Conservation (phyloP, 371 early-diverging fungal genomes). For the Lichtheimia hyalospora region DNA sequence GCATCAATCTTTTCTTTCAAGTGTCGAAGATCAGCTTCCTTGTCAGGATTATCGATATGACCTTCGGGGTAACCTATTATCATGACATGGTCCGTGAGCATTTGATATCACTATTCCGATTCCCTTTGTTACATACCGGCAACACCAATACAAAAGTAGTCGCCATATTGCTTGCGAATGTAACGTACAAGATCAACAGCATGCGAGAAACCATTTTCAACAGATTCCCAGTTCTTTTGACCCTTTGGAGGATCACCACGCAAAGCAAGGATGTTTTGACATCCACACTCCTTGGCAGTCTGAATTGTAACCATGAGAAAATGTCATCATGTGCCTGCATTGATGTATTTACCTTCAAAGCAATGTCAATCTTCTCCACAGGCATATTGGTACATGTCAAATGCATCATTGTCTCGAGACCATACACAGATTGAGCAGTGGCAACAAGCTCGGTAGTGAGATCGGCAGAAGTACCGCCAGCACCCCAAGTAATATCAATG, state of each 20-base stretch:
- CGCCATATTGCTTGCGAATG: conserved; percentile 88
- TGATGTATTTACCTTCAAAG: conserved; percentile 57
- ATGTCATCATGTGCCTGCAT: too few species aligned
- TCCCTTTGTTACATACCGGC: conserved; percentile 59
- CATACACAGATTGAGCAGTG: conserved; percentile 90
- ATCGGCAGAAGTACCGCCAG: conserved; percentile 90
- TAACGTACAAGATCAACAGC: conserved; percentile 87
- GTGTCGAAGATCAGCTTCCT: conserved; percentile 73
- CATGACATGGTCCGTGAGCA: not conserved
- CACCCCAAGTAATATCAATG: conserved; percentile 96
- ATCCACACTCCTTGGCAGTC: conserved; percentile 88
- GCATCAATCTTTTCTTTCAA: conserved; percentile 90
- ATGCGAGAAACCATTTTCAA: conserved; percentile 82
- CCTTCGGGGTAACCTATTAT: conserved; percentile 84
- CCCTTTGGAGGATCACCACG: conserved; percentile 95
- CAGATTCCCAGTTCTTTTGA: conserved; percentile 72
- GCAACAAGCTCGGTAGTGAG: conserved; percentile 85
- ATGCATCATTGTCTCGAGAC: conserved; percentile 96
- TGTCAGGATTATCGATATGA: conserved; percentile 71
- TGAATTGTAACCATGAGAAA: conserved; percentile 17
- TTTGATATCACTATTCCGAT: not conserved
- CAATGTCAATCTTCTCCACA: conserved; percentile 80
- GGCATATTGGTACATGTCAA: conserved; percentile 97
- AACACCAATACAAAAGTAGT: conserved; percentile 94
- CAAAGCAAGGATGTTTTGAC: conserved; percentile 94